Evolutionary conservation across 192 early-diverging fungal species (phyloP), one percentile per base, ranked within the genome.

Genomic region (Coemansia sp.): DNA sequence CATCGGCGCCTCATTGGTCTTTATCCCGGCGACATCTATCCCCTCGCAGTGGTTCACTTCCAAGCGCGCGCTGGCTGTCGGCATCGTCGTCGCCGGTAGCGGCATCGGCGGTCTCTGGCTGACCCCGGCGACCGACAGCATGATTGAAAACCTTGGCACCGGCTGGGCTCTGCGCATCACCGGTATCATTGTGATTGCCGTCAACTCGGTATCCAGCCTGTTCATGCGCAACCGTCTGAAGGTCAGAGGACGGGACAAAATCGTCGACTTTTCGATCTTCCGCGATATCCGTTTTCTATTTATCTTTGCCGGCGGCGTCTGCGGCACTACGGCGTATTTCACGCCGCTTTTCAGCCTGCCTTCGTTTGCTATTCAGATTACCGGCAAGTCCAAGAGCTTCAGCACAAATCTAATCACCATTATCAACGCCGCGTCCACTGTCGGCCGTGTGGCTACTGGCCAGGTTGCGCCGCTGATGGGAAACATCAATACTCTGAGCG

Each of bases 61-160:
- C 51, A 70, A 83, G 32, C 77, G 89, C 9, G 86, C 86, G 0
- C 45, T 91, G n/a, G 92, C 90, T 1, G 82, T 86, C 14, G 92
- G 92, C 3, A 54, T 90, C 28, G 88, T 87, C 14, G 78, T 89
- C 28, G 73, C 89, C 14, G 92, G 90, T 0, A 75, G 83, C 6
- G 87, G 87, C 14, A 55, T 91, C 4, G 92, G 92, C 29, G 90
- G 90, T 7, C 69, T 93, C 16, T 82, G 74, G 50, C 53, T 91
- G 24, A 73, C 86, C 14, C 83, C 83, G 48, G 74, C 87, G 0
- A 72, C 75, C 0, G 83, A 83, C n/a, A 67, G 68, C 2, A 72
- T 89, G 32, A 74, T 92, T 1, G 64, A 72, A 16, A 39, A 36
- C 2, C 18, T 90, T n/a, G 90, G 88, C 0, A 70, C 78, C 42